Base-by-base conservation (phyloP, 2,329 filamentous ascomycete species). In the Boeremia lycopersici region DNA sequence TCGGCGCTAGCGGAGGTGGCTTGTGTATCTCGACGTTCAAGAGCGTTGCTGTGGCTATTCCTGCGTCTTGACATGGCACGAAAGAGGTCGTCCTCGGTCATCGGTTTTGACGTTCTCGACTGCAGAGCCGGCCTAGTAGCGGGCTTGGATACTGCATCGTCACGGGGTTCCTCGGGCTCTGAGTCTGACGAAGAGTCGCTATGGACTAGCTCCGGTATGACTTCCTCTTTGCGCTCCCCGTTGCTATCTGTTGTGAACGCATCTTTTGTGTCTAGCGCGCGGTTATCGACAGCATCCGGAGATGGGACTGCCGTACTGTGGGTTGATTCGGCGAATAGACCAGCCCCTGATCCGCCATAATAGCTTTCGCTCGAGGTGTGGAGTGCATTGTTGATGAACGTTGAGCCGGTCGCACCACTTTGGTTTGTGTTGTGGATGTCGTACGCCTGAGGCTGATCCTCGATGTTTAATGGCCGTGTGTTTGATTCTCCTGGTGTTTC, bases 21-120 rank as follows among this genome's bases (percentile, higher is more conserved):
- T 9, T 52, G 54, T 3, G 71, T 74, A 17, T 65, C 62, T 9
- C 54, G 61, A 2, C 67, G 62, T n/a, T 61, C 61, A 23, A 74
- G 48, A 3, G 40, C 57, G 44, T 58, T 61, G 29, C 48, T 61
- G 28, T 62, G 57, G 6, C 65, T 72, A 0, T 81, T 82, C n/a
- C 78, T 78, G 6, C 81, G 78, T 11, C 78, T 76, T 0, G 82
- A 84, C 0, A 85, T 60, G 0, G 70, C 77, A 1, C 75, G 74
- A 56, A 85, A 81, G 0, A 85, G 59, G 17, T 84, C 81, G 23
- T 85, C 81, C 63, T 85, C 82, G 2, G 74, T 79, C 60, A 76
- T 70, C 4, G 65, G 65, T 38, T 63, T 67, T 4, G 71, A 72
- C 2, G 59, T 53, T 11, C 44, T 57, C 5, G 52, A 54, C 28